A percentile compares a stretch with the other conserved stretches of the same genome.
Evolutionary conservation across 2,329 filamentous ascomycete genomes (phyloP).

Genomic region (Paraphoma chrysanthemicola): DNA sequence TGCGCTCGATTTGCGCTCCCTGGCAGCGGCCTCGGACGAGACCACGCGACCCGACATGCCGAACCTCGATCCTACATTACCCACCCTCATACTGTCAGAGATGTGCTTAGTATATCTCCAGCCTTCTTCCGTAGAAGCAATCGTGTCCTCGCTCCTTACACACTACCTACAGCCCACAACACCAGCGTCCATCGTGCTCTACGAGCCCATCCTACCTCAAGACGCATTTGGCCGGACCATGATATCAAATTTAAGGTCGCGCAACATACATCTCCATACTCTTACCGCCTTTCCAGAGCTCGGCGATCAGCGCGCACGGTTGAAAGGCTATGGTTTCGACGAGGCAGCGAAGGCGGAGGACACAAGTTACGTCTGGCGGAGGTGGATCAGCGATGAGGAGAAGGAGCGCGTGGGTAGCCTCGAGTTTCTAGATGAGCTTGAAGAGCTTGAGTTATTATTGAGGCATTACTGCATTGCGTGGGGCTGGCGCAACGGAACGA

Average conservation of each 20-base stretch:
- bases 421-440: conserved; percentile 92
- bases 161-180: conserved; percentile 52
- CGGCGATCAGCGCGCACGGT: conserved; percentile 70
- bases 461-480: conserved; percentile 90
- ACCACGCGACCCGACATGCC: conserved; percentile 41
- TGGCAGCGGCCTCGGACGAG: conserved; percentile 48
- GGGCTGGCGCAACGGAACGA: conserved; percentile 72
- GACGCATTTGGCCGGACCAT: conserved; percentile 92
- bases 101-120: conserved; percentile 93
- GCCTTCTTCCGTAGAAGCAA: conserved; percentile 65
- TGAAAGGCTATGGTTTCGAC: conserved; percentile 72
- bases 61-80: conserved; percentile 62
- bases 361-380: conserved; percentile 75
- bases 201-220: conserved; percentile 85
- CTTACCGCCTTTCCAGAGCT: conserved; percentile 74
- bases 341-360: conserved; percentile 63
- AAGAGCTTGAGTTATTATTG: conserved; percentile 89
- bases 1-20: conserved; percentile 70
- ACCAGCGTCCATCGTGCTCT: conserved; percentile 72
- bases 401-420: conserved; percentile 79
- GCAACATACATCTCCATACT: conserved; percentile 85
- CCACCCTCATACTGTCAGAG: conserved; percentile 89
- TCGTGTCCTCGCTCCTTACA: conserved; percentile 58
- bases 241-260: conserved; percentile 83
- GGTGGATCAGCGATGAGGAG: conserved; percentile 74